Evolutionary conservation across 495 filamentous ascomycete species (phyloP).

Genomic region (Aspergillus nanangensis): DNA sequence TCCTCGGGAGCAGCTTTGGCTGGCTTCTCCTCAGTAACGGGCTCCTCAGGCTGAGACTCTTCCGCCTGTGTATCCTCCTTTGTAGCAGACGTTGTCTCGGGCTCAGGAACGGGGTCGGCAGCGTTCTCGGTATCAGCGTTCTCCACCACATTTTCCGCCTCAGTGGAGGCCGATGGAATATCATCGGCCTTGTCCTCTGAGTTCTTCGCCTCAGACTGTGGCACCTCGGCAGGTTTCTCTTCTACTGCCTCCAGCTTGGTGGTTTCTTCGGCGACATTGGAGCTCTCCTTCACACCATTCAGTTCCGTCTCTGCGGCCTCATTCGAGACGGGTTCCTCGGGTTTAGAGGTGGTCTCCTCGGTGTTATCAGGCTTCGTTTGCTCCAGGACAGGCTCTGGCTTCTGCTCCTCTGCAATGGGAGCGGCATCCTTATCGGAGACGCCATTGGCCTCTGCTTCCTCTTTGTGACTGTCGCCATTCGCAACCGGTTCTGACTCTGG

Average conservation of each 20-base stretch:
- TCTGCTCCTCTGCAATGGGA: constrained; percentile 6
- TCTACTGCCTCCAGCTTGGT: not conserved
- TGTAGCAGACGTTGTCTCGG: not conserved
- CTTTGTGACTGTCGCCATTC: not conserved
- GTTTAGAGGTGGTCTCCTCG: not conserved
- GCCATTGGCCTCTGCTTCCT: constrained; percentile 5
- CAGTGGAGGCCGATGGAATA: not conserved
- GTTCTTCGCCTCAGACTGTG: not conserved
- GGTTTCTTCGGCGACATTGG: constrained; percentile 1
- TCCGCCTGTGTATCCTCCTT: not conserved
- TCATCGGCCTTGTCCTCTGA: not conserved
- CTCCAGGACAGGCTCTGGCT: constrained; percentile 7
- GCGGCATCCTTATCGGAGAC: constrained; percentile 1
- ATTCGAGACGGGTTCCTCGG: constrained; percentile 5
- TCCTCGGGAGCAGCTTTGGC: constrained; percentile 5
- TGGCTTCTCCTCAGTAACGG: constrained; percentile 3
- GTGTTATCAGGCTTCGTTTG: too few species aligned
- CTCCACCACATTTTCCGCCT: not conserved
- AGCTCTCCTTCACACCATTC: constrained; percentile 9
- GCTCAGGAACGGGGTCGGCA: not conserved
- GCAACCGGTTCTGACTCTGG: constrained; percentile 2
- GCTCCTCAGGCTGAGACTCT: not conserved
- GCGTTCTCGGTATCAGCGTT: constrained; percentile 1
- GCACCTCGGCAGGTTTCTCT: not conserved
- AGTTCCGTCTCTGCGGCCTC: constrained; percentile 4